Base-by-base conservation (phyloP, 306 rosid genomes). In the Malus asiatica region DNA sequence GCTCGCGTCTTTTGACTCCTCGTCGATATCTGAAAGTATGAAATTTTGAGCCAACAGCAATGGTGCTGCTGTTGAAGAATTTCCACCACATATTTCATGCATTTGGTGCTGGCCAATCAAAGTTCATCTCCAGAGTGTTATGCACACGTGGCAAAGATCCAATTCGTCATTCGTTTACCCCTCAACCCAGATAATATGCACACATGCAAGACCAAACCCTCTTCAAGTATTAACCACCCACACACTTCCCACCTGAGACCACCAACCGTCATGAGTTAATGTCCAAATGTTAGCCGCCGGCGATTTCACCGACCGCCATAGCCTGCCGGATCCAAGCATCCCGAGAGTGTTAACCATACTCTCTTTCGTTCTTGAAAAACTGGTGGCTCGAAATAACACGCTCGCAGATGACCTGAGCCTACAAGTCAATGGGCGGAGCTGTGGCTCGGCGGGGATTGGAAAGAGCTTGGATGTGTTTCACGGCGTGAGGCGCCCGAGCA, bases 401-500 rank as follows among this genome's bases (percentile, higher is more conserved):
- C 90, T 92, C 1, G 44, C 70, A 33, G 90, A 84, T 20, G 86
- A 73, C 51, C 68, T 78, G 67, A 89, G 67, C 80, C 80, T 73
- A 65, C 81, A 78, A 69, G 30, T 75, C 57, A 80, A 87, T 63
- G 81, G 77, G 22, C 51, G 51, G 58, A 82, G 77, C 45, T 23
- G 69, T 44, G 77, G 87, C 74, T 80, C 86, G 6, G 77, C 72
- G 32, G 75, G 72, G 42, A 19, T 83, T 12, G 96, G 97, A 53
- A 87, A 78, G 76, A 82, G 91, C 76, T 81, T 92, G 90, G 86
- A 88, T 45, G 81, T 81, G 18, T 92, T 95, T 58, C 91, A 90
- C 66, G 97, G 98, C 2, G 87, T 95, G 65, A 82, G 97, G 77
- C 90, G 97, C 18, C 98, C 98, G 13, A 78, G 81, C 71, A 90